Conservation (phyloP, 495 filamentous ascomycete genomes). For the Neohortaea acidophila region DNA sequence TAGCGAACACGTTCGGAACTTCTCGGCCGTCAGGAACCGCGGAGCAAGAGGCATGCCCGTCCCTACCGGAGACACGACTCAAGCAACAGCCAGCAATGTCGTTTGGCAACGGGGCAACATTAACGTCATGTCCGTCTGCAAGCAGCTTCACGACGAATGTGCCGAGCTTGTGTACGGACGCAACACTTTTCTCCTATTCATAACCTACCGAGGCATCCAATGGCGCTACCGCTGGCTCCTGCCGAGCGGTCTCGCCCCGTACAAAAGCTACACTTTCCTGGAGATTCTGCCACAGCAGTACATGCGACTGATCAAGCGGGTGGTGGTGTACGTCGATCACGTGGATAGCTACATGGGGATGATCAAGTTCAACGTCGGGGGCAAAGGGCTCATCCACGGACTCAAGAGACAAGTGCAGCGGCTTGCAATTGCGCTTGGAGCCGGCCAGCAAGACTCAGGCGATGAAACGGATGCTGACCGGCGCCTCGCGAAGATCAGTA, state of each 20-base stretch:
- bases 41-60: background rate
- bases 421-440: slow-evolving; percentile 21
- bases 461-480: background rate
- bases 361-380: slow-evolving; percentile 30
- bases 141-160: slow-evolving; percentile 26
- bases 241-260: slow-evolving; percentile 24
- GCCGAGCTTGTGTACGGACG: slow-evolving; percentile 25
- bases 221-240: slow-evolving; percentile 28
- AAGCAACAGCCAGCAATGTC: slow-evolving; percentile 12
- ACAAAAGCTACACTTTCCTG: slow-evolving; percentile 20
- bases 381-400: slow-evolving; percentile 22
- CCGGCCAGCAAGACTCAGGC: slow-evolving; percentile 1
- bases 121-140: slow-evolving; percentile 16
- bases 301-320: slow-evolving; percentile 24
- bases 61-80: slow-evolving; percentile 1
- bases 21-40: slow-evolving; percentile 14
- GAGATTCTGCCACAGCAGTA: slow-evolving; percentile 22
- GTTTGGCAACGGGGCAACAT: slow-evolving; percentile 26
- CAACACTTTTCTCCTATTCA: slow-evolving; percentile 35
- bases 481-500: slow-evolving; percentile 2
- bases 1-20: slow-evolving; percentile 12
- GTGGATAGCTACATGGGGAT: slow-evolving; percentile 30
- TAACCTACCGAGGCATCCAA: slow-evolving; percentile 33
- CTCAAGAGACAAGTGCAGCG: slow-evolving; percentile 21
- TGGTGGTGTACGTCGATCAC: slow-evolving; percentile 27